Evolutionary conservation across 2,329 filamentous ascomycete species (phyloP), one percentile per base, ranked within the genome.

Genomic region (Penicillium digitatum): DNA sequence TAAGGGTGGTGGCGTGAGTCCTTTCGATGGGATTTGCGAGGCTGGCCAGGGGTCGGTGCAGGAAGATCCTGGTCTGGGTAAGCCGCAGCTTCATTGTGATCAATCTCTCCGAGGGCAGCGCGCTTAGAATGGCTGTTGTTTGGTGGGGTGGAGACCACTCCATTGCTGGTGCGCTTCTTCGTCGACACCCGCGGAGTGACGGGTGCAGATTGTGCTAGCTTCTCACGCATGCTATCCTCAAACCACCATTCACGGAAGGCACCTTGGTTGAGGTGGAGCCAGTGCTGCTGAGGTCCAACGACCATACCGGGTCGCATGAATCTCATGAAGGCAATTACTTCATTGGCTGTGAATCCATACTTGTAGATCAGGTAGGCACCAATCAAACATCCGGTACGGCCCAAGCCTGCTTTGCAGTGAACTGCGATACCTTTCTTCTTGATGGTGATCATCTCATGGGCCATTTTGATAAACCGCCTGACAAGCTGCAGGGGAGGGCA

Each of bases 221-320:
- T 89, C 76, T 93, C 89, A 76, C 91, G 90, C 67, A 94, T 83
- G 40, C 79, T 81, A 69, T 89, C 87, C 68, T 89, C 86, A 61
- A 84, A 82, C 90, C 92, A 97, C 94, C 94, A 99, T 75, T 97
- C 91, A n/a, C 94, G 85, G 85, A 99, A 99, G 34, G 89, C 87
- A 34, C 89, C 89, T 75, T 99, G 94, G 78, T 99, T 96, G 59
- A 99, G 83, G 71, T 99, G 94, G 52, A 99, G 83, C 94, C 94
- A 99, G 76, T 99, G 94, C 76, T 99, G 94, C 72, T 99, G 94
- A 37, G 94, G 94, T 0, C 94, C 94, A 50, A 99, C 94, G 7
- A 99, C 94, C 94, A 99, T 99, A 50, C 94, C 94, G 0, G 94
- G 94, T 55, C 93, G 84, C 93, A 97, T 97, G 77, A 99, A 99